These are phyloP conservation scores for Nicotiana tomentosiformis DNA, from an alignment of 257 asterid species.

Conservation along the genomic window DNA sequence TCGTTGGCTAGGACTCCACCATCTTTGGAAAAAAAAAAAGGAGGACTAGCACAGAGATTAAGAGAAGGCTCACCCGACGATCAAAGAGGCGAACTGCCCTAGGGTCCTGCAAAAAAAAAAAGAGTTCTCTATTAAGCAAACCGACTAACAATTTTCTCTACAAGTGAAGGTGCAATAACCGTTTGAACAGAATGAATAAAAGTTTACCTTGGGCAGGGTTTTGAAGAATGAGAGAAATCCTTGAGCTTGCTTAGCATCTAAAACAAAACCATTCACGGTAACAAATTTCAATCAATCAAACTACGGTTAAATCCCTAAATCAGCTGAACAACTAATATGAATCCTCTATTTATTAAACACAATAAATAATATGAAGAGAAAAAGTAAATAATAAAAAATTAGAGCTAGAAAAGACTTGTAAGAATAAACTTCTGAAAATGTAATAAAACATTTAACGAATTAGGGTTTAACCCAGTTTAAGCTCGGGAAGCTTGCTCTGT, in stretches of 20 bases:
- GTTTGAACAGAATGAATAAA: neutral
- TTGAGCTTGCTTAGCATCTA: slow-evolving; percentile 97
- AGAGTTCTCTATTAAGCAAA: neutral
- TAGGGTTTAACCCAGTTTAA: slow-evolving; percentile 68
- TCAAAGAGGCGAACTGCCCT: slow-evolving; percentile 92
- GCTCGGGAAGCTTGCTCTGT: slow-evolving; percentile 77
- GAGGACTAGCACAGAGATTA: neutral
- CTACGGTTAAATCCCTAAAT: neutral
- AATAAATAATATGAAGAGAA: neutral
- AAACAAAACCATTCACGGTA: slow-evolving; percentile 4
- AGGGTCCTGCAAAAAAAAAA: slow-evolving; percentile 58
- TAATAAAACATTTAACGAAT: neutral
- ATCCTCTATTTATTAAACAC: neutral
- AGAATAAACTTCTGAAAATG: neutral
- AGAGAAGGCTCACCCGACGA: slow-evolving; percentile 66
- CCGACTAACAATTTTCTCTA: neutral
- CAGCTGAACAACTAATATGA: neutral
- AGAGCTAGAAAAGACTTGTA: neutral
- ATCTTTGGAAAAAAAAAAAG: neutral
- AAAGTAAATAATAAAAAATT: neutral
- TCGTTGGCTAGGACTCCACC: neutral
- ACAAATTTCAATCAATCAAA: neutral
- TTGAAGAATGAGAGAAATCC: slow-evolving; percentile 91
- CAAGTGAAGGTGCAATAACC: neutral
- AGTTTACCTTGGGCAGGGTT: slow-evolving; percentile 57